Base-by-base conservation (phyloP, 2,329 filamentous ascomycete genomes). In the Talaromyces sp. region DNA sequence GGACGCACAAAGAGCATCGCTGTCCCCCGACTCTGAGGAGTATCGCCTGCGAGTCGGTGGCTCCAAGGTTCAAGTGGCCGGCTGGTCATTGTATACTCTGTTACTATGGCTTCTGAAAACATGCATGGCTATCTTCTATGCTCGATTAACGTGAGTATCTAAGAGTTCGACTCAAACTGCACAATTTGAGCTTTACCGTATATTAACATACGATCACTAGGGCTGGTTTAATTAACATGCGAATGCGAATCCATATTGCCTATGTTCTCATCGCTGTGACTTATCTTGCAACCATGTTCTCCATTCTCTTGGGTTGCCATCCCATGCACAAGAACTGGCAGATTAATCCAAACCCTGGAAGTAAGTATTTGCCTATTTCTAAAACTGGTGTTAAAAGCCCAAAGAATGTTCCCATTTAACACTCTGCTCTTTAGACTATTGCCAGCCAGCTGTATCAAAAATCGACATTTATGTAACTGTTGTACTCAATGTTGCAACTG, bases 291-390 rank as follows among this genome's bases (percentile, higher is more conserved):
- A 77, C 77, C 4, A 67, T 82, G 24, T 70, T 80, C 30, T 77
- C 78, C 3, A 75, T 84, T 32, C 73, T 83, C 13, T 69, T 81
- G 3, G 76, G 77, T 7, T 86, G 83, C 57, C 73, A 73, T 20
- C 82, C 82, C 0, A 76, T 86, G 48, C 57, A 70, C 22, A 76
- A 75, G 35, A 81, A 82, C 61, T 86, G 83, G 82, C 82, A 86
- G 64, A 83, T 86, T 44, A 70, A 78, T 47, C 83, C 83, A 0
- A 67, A 86, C 27, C 83, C 83, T 0, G 82, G 83, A 10, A 77
- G 79, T 82, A 63, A 60, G 78, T 69, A 6, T 16, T 7, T n/a
- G n/a, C n/a, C n/a, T 9, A 16, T 33, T 6, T 13, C 20, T 24
- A 55, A n/a, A n/a, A n/a, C n/a, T n/a, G n/a, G 13, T 8, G 17